Conservation (phyloP, 2,329 filamentous ascomycete species). For the Clarireedia paspali region DNA sequence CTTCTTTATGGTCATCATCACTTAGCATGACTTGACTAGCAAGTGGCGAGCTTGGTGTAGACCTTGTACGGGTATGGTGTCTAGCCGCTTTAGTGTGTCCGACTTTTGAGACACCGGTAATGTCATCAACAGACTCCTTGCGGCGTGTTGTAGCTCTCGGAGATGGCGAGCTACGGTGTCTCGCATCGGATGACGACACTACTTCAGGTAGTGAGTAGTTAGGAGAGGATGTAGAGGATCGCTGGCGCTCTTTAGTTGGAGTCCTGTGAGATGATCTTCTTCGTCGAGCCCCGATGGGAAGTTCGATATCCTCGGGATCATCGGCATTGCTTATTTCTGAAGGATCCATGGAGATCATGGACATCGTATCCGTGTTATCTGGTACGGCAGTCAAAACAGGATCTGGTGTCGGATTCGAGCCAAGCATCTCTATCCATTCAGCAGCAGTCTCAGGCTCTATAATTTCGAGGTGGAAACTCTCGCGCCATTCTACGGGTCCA, state of each 20-base stretch:
- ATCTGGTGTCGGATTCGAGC: slow-evolving; percentile 54
- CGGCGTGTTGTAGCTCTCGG: background rate
- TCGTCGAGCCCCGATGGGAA: slow-evolving; percentile 27
- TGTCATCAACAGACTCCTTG: slow-evolving; percentile 1
- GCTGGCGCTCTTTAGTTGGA: slow-evolving; percentile 7
- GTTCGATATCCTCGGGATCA: slow-evolving; percentile 18
- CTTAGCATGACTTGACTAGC: slow-evolving; percentile 4
- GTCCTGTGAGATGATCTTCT: slow-evolving; percentile 16
- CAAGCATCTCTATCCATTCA: slow-evolving; percentile 77
- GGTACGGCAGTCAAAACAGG: slow-evolving; percentile 9
- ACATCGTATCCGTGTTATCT: slow-evolving; percentile 11
- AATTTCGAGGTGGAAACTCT: slow-evolving; percentile 69
- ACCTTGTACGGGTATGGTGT: slow-evolving; percentile 4
- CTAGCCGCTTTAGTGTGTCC: slow-evolving; percentile 3
- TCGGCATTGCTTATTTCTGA: background rate
- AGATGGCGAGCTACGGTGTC: background rate
- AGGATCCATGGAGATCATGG: slow-evolving; percentile 3
- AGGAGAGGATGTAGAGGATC: slow-evolving; percentile 2
- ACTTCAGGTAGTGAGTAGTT: background rate
- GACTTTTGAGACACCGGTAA: background rate
- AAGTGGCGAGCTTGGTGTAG: slow-evolving; percentile 8
- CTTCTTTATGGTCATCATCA: slow-evolving; percentile 2
- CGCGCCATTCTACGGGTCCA: slow-evolving; percentile 67
- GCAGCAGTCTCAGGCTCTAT: slow-evolving; percentile 51
- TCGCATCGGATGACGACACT: background rate